A percentile compares a stretch with the other conserved stretches of the same genome.
These are phyloP conservation scores for Eucalyptus urophylla DNA, from an alignment of 345 rosid genomes.

Conservation along the genomic window DNA sequence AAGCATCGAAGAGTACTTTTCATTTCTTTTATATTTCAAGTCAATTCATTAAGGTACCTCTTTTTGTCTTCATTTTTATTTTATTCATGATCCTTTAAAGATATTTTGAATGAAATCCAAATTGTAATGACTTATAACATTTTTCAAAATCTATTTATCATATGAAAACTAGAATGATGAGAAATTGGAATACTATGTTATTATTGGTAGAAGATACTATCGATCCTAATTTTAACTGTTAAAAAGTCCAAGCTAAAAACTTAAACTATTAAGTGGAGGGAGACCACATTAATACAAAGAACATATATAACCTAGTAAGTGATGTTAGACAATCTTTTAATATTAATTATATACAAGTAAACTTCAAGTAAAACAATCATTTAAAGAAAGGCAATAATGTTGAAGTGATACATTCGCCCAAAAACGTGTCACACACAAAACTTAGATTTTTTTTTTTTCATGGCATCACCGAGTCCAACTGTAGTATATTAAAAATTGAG, in stretches of 20 bases:
- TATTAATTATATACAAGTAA: background rate
- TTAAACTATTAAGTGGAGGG: background rate
- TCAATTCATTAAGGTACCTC: background rate
- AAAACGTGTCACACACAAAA: background rate
- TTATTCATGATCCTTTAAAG: background rate
- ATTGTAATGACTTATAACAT: background rate
- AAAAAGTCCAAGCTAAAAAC: background rate
- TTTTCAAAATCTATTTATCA: background rate
- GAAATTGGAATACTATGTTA: background rate
- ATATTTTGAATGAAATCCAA: background rate
- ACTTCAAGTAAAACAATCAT: background rate
- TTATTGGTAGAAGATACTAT: background rate
- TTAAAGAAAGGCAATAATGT: background rate
- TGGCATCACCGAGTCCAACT: background rate
- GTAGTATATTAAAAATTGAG: background rate
- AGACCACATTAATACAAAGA: background rate
- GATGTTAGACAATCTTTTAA: background rate
- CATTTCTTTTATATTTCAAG: background rate
- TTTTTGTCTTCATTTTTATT: background rate
- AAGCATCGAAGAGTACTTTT: background rate
- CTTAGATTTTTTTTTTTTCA: background rate
- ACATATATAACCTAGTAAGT: background rate
- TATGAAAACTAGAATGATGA: background rate
- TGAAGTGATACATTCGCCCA: background rate
- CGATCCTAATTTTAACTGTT: background rate